phyloP scores from a whole-genome alignment of 768 basidiomycete genomes.

The Mycena latifolia region DNA sequence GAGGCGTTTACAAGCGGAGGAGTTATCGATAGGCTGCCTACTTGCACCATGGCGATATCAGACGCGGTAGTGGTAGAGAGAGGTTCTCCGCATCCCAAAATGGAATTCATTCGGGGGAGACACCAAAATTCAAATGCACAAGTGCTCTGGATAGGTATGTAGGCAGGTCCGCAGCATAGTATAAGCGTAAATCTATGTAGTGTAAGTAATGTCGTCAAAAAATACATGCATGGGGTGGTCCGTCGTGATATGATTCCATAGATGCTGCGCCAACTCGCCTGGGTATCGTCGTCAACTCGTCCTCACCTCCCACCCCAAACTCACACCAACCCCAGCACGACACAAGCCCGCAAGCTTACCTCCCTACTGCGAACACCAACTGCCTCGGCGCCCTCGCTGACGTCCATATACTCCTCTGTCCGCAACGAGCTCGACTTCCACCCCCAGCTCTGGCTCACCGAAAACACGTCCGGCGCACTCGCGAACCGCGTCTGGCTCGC shows the following conservation, averaged over 20 bases:
- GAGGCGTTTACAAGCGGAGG: slow-evolving; percentile 85
- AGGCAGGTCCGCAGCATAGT: background rate
- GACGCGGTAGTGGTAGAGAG: background rate
- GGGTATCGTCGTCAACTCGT: slow-evolving; percentile 10
- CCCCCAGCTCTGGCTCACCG: slow-evolving; percentile 92
- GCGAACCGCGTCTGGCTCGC: slow-evolving; percentile 86
- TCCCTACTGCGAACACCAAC: slow-evolving; percentile 51
- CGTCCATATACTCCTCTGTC: slow-evolving; percentile 63
- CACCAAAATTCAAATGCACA: background rate
- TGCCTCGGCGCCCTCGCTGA: slow-evolving; percentile 46
- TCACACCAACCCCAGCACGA: slow-evolving; percentile 82
- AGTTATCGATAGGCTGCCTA: slow-evolving; percentile 66
- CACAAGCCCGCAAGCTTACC: slow-evolving; percentile 81
- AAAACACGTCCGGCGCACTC: slow-evolving; percentile 88
- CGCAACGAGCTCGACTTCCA: slow-evolving; percentile 78
- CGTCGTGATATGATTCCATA: background rate
- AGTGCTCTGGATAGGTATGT: too few relatives aligned
- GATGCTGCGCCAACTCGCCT: background rate
- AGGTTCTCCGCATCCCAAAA: too few relatives aligned
- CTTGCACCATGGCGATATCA: slow-evolving; percentile 46
- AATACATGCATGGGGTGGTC: slow-evolving; percentile 7
- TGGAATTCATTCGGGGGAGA: too few relatives aligned
- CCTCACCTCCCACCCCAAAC: background rate
- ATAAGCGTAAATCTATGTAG: background rate
- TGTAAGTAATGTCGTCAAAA: background rate